These are phyloP conservation scores for Heritiera fomes DNA, from an alignment of 345 rosid species.

Conservation along the genomic window DNA sequence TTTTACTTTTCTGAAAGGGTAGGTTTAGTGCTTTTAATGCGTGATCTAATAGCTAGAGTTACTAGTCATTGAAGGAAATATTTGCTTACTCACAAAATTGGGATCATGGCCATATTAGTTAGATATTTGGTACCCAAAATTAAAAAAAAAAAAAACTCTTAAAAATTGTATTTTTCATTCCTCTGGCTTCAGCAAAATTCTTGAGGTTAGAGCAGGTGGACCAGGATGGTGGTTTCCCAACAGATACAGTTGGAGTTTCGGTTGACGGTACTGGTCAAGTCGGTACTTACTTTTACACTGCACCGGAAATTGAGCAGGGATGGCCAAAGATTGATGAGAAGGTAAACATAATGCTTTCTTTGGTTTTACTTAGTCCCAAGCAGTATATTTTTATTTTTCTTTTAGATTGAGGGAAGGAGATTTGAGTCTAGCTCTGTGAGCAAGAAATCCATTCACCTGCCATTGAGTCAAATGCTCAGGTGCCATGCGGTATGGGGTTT, in stretches of 20 bases:
- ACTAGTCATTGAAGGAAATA: not conserved
- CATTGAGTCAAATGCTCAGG: not conserved
- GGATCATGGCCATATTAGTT: not conserved
- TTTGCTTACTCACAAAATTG: not conserved
- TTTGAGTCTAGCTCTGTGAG: not conserved
- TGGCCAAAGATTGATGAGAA: conserved; percentile 99
- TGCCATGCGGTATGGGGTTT: not conserved
- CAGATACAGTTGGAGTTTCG: conserved; percentile 70
- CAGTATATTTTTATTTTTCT: not conserved
- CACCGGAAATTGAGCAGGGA: conserved; percentile 97
- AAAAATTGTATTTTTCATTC: conserved; percentile 17
- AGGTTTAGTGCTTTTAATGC: not conserved
- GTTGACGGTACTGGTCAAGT: conserved; percentile 89
- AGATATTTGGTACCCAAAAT: not conserved
- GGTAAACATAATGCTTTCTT: conserved; percentile 42
- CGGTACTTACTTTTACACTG: conserved; percentile 95
- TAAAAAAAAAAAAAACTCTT: not conserved
- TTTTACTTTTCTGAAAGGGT: not conserved
- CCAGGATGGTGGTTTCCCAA: conserved; percentile 61
- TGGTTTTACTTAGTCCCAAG: conserved; percentile 21
- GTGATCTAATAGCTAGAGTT: not conserved
- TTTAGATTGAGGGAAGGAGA: not conserved
- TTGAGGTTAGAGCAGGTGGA: conserved; percentile 93
- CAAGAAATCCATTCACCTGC: conserved; percentile 6
- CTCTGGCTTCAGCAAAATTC: conserved; percentile 74